A percentile compares a stretch with the other conserved stretches of the same genome.
Evolutionary conservation across 495 filamentous ascomycete genomes (phyloP).

Genomic region (Talaromyces thailandensis): DNA sequence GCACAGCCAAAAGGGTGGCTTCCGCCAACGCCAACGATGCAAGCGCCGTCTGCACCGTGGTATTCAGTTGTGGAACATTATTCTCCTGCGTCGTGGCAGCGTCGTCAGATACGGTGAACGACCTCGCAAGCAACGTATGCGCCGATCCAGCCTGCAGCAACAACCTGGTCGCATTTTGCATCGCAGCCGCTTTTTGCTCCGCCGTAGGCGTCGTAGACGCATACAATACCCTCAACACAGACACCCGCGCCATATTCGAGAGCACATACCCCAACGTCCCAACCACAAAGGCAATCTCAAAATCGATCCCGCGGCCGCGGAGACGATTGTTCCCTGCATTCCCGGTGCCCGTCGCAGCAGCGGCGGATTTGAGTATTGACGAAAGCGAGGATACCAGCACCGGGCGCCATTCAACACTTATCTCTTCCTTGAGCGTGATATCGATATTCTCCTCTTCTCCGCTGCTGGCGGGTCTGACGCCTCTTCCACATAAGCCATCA

Average conservation of each 20-base stretch:
- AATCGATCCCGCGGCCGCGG: conserved; percentile 65
- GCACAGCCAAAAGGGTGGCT: conserved; percentile 78
- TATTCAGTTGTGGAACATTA: conserved; percentile 7
- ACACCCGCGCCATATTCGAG: conserved; percentile 55
- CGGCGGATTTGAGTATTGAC: conserved; percentile 25
- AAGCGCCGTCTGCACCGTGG: conserved; percentile 54
- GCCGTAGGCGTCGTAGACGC: conserved; percentile 50
- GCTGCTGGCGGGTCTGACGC: conserved; percentile 1
- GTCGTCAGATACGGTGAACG: not conserved
- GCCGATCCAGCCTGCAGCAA: conserved; percentile 74
- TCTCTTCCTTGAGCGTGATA: conserved; percentile 48
- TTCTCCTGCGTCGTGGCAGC: not conserved
- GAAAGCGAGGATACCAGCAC: conserved; percentile 49
- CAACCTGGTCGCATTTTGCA: conserved; percentile 66
- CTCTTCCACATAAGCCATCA: conserved; percentile 48
- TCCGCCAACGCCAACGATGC: conserved; percentile 70
- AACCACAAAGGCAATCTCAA: conserved; percentile 72
- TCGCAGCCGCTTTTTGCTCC: conserved; percentile 56
- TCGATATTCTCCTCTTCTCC: conserved; percentile 53
- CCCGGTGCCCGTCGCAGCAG: conserved; percentile 27
- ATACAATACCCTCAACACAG: conserved; percentile 44
- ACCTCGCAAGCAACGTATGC: conserved; percentile 52
- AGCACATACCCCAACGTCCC: conserved; percentile 67
- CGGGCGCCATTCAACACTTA: conserved; percentile 72
- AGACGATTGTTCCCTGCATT: conserved; percentile 37